phyloP scores from a whole-genome alignment of 208 protist genomes.

The Porcisia hertigi region DNA sequence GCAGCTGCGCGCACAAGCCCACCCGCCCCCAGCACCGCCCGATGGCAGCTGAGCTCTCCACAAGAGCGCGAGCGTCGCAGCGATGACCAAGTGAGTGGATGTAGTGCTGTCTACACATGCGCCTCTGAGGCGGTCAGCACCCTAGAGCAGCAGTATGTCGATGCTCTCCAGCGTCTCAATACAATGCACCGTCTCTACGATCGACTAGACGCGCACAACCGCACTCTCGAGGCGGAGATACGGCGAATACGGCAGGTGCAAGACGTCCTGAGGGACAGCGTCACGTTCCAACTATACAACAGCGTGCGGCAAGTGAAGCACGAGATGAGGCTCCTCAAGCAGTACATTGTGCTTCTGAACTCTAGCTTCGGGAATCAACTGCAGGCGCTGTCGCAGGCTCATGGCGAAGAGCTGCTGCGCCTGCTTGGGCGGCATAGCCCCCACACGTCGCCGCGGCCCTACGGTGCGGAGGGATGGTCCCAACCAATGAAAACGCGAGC shows the following conservation, averaged over 20 bases:
- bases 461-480: constrained; percentile 16
- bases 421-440: constrained; percentile 4
- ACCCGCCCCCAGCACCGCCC: not conserved
- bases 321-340: constrained; percentile 38
- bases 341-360: constrained; percentile 46
- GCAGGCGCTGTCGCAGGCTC: constrained; percentile 21
- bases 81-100: not conserved
- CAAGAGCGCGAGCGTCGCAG: not conserved
- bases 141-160: constrained; percentile 47
- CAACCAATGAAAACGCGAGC: constrained; percentile 22
- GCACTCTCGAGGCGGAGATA: constrained; percentile 16
- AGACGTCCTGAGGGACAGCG: constrained; percentile 13
- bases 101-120: constrained; percentile 19
- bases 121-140: constrained; percentile 41
- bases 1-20: not conserved
- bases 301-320: constrained; percentile 39
- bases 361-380: constrained; percentile 39
- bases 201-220: constrained; percentile 27
- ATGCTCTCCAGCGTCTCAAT: constrained; percentile 41
- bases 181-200: constrained; percentile 38
- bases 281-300: constrained; percentile 36
- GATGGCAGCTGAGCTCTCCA: constrained; percentile 30
- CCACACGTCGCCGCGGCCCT: constrained; percentile 25
- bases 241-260: constrained; percentile 16
- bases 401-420: constrained; percentile 23